phyloP scores from a whole-genome alignment of 2,329 filamentous ascomycete genomes.

The Alternaria dauci region DNA sequence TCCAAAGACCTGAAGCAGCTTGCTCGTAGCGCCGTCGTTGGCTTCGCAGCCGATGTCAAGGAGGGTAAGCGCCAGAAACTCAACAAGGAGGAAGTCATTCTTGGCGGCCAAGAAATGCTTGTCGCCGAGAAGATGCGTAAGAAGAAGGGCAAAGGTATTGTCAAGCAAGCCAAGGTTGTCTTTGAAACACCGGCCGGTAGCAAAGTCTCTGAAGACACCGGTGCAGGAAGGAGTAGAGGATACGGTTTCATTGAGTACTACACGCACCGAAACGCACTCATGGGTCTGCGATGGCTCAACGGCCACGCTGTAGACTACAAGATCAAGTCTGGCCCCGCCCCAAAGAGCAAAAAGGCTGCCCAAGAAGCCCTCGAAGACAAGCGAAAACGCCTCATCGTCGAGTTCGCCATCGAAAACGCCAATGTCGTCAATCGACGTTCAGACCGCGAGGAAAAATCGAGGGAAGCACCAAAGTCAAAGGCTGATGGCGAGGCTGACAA shows the following conservation, averaged over 20 bases:
- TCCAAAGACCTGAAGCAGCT: constrained; percentile 91
- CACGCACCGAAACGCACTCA: constrained; percentile 90
- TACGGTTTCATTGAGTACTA: constrained; percentile 98
- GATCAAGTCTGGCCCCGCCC: constrained; percentile 55
- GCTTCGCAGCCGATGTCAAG: constrained; percentile 91
- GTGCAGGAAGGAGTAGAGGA: constrained; percentile 83
- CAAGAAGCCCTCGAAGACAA: constrained; percentile 69
- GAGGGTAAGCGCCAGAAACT: constrained; percentile 76
- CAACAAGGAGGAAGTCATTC: constrained; percentile 85
- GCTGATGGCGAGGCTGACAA: constrained; percentile 23
- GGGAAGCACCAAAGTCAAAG: constrained; percentile 52
- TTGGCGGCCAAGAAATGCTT: constrained; percentile 81
- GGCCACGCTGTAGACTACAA: constrained; percentile 69
- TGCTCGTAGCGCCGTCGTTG: constrained; percentile 90
- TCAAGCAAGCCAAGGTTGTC: constrained; percentile 92
- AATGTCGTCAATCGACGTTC: constrained; percentile 87
- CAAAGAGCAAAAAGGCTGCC: constrained; percentile 50
- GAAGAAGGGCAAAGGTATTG: constrained; percentile 82
- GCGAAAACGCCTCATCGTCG: constrained; percentile 89
- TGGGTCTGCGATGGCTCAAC: constrained; percentile 94
- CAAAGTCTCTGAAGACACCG: constrained; percentile 79
- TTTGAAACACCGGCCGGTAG: constrained; percentile 87
- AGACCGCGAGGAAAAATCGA: constrained; percentile 67
- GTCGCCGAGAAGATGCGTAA: constrained; percentile 82
- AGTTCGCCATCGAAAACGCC: constrained; percentile 98